These are phyloP conservation scores for Septoria linicola DNA, from an alignment of 2,329 filamentous ascomycete species.

Conservation along the genomic window DNA sequence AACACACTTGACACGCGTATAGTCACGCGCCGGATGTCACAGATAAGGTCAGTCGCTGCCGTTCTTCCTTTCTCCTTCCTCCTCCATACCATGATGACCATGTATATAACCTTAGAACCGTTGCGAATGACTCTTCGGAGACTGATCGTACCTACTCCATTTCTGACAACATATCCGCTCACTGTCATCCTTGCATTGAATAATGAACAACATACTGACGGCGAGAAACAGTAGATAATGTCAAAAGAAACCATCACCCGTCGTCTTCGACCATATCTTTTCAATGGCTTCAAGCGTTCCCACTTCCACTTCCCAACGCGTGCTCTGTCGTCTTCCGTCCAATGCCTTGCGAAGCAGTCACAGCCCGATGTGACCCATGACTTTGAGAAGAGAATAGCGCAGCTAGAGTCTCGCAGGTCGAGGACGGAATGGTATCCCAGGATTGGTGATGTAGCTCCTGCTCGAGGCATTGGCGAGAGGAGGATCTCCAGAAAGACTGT, in stretches of 20 bases:
- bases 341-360: constrained; percentile 5
- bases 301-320: constrained; percentile 38
- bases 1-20: no score
- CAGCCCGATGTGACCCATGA: constrained; percentile 36
- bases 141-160: constrained; percentile 46
- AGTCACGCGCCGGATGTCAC: no score
- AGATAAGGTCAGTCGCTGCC: constrained; percentile 12
- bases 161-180: constrained; percentile 38
- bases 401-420: constrained; percentile 52
- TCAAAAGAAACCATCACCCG: constrained; percentile 47
- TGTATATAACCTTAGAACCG: constrained; percentile 56
- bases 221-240: constrained; percentile 25
- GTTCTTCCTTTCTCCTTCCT: not conserved
- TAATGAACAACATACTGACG: constrained; percentile 11
- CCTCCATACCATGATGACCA: constrained; percentile 25
- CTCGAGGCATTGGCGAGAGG: not conserved
- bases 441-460: constrained; percentile 26
- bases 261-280: constrained; percentile 56
- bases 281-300: constrained; percentile 34
- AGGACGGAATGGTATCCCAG: constrained; percentile 59
- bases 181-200: not conserved
- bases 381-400: constrained; percentile 53
- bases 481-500: constrained; percentile 8
- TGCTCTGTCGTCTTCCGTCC: constrained; percentile 45
- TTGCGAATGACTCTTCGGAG: constrained; percentile 62